A percentile compares a stretch with the other conserved stretches of the same genome.
Conservation (phyloP, 768 basidiomycete species). For the Russula sp. region DNA sequence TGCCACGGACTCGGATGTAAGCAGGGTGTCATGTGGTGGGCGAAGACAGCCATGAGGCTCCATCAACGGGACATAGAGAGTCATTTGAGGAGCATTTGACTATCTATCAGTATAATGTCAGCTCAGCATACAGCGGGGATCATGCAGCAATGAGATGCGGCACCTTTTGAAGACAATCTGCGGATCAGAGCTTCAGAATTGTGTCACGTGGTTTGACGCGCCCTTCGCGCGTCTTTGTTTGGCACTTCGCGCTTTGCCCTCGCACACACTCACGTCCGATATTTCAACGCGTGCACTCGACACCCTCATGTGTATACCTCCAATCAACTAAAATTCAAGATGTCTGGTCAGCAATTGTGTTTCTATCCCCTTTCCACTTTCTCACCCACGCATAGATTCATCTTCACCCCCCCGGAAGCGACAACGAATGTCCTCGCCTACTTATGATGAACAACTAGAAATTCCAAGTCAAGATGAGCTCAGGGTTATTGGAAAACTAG, state of each 20-base stretch:
- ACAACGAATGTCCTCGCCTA: slow-evolving; percentile 54
- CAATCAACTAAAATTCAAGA: neutral
- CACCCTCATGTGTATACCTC: neutral
- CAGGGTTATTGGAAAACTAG: neutral
- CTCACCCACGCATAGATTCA: slow-evolving; percentile 15
- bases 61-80: too few species aligned
- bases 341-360: neutral
- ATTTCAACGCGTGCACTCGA: neutral
- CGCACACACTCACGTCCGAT: neutral
- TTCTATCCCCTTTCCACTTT: neutral
- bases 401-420: slow-evolving; percentile 47
- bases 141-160: too few species aligned
- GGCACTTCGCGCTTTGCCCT: too few species aligned
- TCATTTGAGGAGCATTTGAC: too few species aligned
- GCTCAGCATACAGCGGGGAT: too few species aligned
- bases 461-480: slow-evolving; percentile 38
- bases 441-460: slow-evolving; percentile 40
- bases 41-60: too few species aligned
- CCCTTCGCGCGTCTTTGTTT: neutral
- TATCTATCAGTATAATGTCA: too few species aligned
- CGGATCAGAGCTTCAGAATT: neutral
- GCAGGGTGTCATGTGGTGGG: too few species aligned
- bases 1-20: too few species aligned
- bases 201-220: neutral
- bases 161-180: too few species aligned